phyloP scores from a whole-genome alignment of 805 yeast species.

The Candida chauliodis region DNA sequence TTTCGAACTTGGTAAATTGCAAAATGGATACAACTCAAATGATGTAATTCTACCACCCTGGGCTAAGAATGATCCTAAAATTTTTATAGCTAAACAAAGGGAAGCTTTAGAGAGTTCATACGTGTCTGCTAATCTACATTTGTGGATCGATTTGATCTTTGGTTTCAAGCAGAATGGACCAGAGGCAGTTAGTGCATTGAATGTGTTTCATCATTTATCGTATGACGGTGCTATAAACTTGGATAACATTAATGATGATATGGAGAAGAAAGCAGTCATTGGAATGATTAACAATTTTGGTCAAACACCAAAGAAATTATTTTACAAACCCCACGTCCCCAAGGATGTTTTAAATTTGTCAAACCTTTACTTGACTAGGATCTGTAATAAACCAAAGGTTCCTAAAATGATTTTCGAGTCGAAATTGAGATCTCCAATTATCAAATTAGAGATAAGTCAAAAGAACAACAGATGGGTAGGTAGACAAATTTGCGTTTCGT shows the following conservation, averaged over 20 bases:
- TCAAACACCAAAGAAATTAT: slow-evolving; percentile 78
- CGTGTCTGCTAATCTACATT: slow-evolving; percentile 70
- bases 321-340: slow-evolving; percentile 62
- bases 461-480: slow-evolving; percentile 50
- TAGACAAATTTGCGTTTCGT: slow-evolving; percentile 36
- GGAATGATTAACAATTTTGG: slow-evolving; percentile 91
- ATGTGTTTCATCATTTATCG: slow-evolving; percentile 81
- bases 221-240: slow-evolving; percentile 81
- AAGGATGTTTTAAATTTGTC: slow-evolving; percentile 40
- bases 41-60: slow-evolving; percentile 77
- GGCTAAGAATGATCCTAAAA: slow-evolving; percentile 75
- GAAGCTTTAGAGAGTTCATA: slow-evolving; percentile 81
- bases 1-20: slow-evolving; percentile 68
- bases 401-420: slow-evolving; percentile 45
- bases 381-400: slow-evolving; percentile 19
- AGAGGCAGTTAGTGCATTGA: slow-evolving; percentile 61
- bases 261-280: slow-evolving; percentile 70
- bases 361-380: slow-evolving; percentile 28
- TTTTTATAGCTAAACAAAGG: slow-evolving; percentile 71
- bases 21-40: slow-evolving; percentile 54
- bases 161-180: slow-evolving; percentile 77
- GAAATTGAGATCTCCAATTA: slow-evolving; percentile 37
- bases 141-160: slow-evolving; percentile 84
- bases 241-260: slow-evolving; percentile 68
- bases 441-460: slow-evolving; percentile 42